Percentiles rank a stretch among this genome's conserved stretches.
Conservation (phyloP, 768 basidiomycete genomes). For the Kwoniella sp. region DNA sequence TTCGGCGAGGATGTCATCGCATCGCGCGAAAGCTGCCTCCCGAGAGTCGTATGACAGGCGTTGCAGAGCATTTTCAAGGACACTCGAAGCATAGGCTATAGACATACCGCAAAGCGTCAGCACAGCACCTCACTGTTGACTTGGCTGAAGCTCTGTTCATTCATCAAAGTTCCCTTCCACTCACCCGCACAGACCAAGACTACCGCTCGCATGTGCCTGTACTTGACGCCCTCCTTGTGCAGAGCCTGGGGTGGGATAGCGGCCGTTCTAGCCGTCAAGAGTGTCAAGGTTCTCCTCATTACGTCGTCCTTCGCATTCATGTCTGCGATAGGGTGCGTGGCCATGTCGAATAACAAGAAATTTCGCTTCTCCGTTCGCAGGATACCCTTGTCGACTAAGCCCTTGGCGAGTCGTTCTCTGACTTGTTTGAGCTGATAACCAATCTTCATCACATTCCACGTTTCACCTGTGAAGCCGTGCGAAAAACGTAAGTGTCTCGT, state of each 20-base stretch:
- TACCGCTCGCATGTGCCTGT: slow-evolving; percentile 76
- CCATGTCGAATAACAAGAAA: slow-evolving; percentile 99
- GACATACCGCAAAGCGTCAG: not conserved
- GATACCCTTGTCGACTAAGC: slow-evolving; percentile 96
- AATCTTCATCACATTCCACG: slow-evolving; percentile 99
- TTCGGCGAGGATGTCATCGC: slow-evolving; percentile 90
- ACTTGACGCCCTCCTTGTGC: slow-evolving; percentile 73
- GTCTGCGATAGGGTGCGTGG: slow-evolving; percentile 96
- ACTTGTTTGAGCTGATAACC: slow-evolving; percentile 99
- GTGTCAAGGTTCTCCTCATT: slow-evolving; percentile 70
- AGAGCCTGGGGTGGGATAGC: slow-evolving; percentile 76
- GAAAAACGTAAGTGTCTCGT: too few species aligned
- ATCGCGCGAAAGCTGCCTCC: slow-evolving; percentile 88
- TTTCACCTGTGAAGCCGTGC: slow-evolving; percentile 72
- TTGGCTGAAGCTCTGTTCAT: not conserved
- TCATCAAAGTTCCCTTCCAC: slow-evolving; percentile 5
- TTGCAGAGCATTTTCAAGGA: slow-evolving; percentile 90
- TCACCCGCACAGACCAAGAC: slow-evolving; percentile 74
- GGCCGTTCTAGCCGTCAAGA: slow-evolving; percentile 81
- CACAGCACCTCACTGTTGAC: not conserved
- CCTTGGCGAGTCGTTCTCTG: slow-evolving; percentile 92
- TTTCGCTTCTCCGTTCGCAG: slow-evolving; percentile 99
- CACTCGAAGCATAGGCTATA: slow-evolving; percentile 84
- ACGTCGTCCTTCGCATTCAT: slow-evolving; percentile 84
- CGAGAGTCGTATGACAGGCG: slow-evolving; percentile 87